Evolutionary conservation across 108 stramenopile genomes (phyloP).

Genomic region (Nitzschia inconspicua): DNA sequence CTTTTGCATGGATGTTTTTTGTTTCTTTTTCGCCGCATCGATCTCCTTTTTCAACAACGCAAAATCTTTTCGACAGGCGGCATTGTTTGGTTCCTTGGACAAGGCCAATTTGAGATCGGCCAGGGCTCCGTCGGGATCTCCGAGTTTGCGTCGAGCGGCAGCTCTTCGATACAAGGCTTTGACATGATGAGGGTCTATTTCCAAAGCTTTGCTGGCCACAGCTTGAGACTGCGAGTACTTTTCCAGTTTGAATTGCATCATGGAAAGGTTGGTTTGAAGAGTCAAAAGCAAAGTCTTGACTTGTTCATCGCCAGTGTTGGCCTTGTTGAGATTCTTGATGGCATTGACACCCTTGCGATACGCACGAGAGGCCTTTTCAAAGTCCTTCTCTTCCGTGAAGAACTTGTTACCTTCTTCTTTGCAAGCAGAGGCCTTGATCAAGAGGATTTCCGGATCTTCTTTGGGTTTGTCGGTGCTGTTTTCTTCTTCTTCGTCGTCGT

Average conservation of each 20-base stretch:
- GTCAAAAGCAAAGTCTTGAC: slow-evolving; percentile 60
- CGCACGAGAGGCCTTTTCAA: slow-evolving; percentile 57
- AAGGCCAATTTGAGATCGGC: slow-evolving; percentile 57
- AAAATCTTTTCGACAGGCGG: slow-evolving; percentile 66
- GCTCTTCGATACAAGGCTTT: slow-evolving; percentile 85
- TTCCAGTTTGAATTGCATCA: slow-evolving; percentile 72
- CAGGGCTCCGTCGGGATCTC: slow-evolving; percentile 50
- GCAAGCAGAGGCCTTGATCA: slow-evolving; percentile 50
- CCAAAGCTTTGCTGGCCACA: slow-evolving; percentile 67
- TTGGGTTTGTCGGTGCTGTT: slow-evolving; percentile 1
- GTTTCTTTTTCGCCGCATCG: slow-evolving; percentile 37
- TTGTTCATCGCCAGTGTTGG: slow-evolving; percentile 71
- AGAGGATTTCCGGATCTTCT: slow-evolving; percentile 41
- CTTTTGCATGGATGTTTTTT: slow-evolving; percentile 60
- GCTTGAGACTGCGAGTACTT: slow-evolving; percentile 55
- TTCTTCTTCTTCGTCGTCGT: slow-evolving; percentile 19
- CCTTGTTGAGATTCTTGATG: slow-evolving; percentile 61
- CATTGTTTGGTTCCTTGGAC: slow-evolving; percentile 53
- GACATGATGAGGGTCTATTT: slow-evolving; percentile 64
- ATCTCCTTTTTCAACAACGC: slow-evolving; percentile 48
- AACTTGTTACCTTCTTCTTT: slow-evolving; percentile 80
- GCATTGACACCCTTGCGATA: slow-evolving; percentile 68
- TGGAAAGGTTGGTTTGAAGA: slow-evolving; percentile 76
- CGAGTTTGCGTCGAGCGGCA: slow-evolving; percentile 54
- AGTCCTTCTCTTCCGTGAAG: slow-evolving; percentile 55